These are phyloP conservation scores for Grosmannia serpens DNA, from an alignment of 2,329 filamentous ascomycete genomes.

Conservation along the genomic window DNA sequence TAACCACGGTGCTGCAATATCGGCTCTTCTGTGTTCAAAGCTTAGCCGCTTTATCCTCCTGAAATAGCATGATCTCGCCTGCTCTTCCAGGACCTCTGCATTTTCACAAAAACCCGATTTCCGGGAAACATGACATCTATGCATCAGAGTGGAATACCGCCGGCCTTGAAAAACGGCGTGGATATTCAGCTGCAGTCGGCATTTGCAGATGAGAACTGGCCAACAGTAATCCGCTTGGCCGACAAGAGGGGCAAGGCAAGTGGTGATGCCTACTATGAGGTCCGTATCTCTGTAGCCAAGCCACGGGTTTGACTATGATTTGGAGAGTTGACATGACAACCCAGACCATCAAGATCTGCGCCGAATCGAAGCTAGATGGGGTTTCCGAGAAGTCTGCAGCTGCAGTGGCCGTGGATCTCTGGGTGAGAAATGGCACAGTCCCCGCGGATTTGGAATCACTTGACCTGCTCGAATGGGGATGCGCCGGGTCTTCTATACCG, in stretches of 20 bases:
- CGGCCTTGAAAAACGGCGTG: slow-evolving; percentile 35
- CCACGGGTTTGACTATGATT: background rate
- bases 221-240: slow-evolving; percentile 36
- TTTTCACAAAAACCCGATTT: background rate
- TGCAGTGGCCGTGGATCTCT: slow-evolving; percentile 31
- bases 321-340: background rate
- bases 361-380: slow-evolving; percentile 41
- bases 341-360: slow-evolving; percentile 35
- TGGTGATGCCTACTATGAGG: slow-evolving; percentile 46
- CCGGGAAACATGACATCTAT: slow-evolving; percentile 3
- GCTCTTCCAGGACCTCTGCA: background rate
- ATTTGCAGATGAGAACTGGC: slow-evolving; percentile 44
- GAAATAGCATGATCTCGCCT: background rate
- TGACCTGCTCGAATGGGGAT: slow-evolving; percentile 44
- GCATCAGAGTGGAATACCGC: slow-evolving; percentile 17
- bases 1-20: background rate
- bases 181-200: slow-evolving; percentile 44
- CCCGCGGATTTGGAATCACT: slow-evolving; percentile 38
- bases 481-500: slow-evolving; percentile 17
- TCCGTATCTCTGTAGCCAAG: slow-evolving; percentile 17
- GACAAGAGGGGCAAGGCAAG: slow-evolving; percentile 36
- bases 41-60: background rate
- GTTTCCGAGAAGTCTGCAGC: slow-evolving; percentile 32
- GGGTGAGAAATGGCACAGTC: slow-evolving; percentile 32
- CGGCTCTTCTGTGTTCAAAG: background rate